Base-by-base conservation (phyloP, 2,329 filamentous ascomycete species). In the Fonsecaea erecta region DNA sequence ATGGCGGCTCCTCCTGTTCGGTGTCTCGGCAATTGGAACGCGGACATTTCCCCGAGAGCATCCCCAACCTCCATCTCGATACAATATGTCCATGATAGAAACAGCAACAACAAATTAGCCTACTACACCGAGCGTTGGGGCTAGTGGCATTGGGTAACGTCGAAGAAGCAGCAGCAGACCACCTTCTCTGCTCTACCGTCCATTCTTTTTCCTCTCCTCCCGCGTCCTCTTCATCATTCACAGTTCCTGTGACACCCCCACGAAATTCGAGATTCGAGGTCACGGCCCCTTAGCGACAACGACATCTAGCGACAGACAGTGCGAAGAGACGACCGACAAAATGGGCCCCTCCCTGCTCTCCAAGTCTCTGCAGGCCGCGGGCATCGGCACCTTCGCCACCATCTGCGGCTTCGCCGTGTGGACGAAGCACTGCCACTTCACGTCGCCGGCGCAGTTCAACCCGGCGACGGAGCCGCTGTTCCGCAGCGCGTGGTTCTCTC, bases 381-480 rank as follows among this genome's bases (percentile, higher is more conserved):
- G 81, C 64, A 78, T 79, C 4, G 80, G 80, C 61, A 75, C 82
- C 35, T 77, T 81, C 21, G 82, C 83, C 68, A 81, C 83, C 14
- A 76, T 82, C 34, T 83, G 83, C 16, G 79, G 79, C 24, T 83
- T 85, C 66, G 81, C 85, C 57, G 75, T 84, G 51, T 81, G 78
- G 35, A 85, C 82, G 65, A 80, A 84, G 65, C 84, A 83, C 51
- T 80, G 84, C 66, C 80, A 82, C 66, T 87, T 85, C 70, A 82
- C 79, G 43, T 79, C 89, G 72, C 78, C 86, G 72, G 46, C 54
- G 37, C 82, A 85, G 60, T 83, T 89, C 46, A 75, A 89, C 53
- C 75, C 81, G n/a, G 75, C 82, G 52, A 81, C 83, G 69, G 88
- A 91, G 71, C 84, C 85, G 37, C 76, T 91, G 71, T 89, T 87